These are phyloP conservation scores for Peronosclerospora sorghi DNA, from an alignment of 352 stramenopile species.

Conservation along the genomic window DNA sequence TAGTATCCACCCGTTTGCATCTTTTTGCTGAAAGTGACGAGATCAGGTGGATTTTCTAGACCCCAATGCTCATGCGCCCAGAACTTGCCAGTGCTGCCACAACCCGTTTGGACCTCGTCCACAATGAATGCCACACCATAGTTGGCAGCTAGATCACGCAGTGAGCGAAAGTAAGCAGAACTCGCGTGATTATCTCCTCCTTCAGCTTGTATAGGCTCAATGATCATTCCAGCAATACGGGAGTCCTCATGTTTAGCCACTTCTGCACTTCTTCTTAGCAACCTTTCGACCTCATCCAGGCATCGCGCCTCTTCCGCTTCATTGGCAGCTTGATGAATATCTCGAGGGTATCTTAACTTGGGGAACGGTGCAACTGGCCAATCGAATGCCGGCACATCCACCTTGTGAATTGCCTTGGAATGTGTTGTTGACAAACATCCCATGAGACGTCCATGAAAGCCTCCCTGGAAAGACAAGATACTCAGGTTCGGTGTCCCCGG, in stretches of 20 bases:
- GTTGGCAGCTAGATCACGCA: conserved; percentile 43
- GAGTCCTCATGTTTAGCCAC: conserved; percentile 17
- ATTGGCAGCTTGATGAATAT: conserved; percentile 45
- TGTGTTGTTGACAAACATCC: conserved; percentile 76
- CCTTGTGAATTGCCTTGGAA: conserved; percentile 82
- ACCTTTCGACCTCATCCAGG: conserved; percentile 44
- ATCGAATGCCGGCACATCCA: conserved; percentile 76
- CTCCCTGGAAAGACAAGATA: conserved; percentile 76
- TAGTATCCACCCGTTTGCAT: conserved; percentile 79
- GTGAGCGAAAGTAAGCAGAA: conserved; percentile 46
- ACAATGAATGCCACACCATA: conserved; percentile 74
- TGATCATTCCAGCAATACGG: conserved; percentile 62
- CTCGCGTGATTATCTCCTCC: conserved; percentile 74
- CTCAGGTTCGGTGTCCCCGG: conserved; percentile 62
- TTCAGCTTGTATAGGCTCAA: conserved; percentile 77
- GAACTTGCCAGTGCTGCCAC: conserved; percentile 74
- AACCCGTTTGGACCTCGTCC: conserved; percentile 77
- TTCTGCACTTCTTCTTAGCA: conserved; percentile 34
- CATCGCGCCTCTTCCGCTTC: conserved; percentile 58
- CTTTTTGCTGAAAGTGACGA: conserved; percentile 84
- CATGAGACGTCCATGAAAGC: conserved; percentile 69
- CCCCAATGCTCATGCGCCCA: conserved; percentile 79
- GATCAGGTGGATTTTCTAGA: conserved; percentile 58
- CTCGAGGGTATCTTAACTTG: conserved; percentile 53
- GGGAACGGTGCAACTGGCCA: conserved; percentile 76